Evolutionary conservation across 495 filamentous ascomycete species (phyloP), one percentile per base, ranked within the genome.

Genomic region (Venustampulla echinocandica): DNA sequence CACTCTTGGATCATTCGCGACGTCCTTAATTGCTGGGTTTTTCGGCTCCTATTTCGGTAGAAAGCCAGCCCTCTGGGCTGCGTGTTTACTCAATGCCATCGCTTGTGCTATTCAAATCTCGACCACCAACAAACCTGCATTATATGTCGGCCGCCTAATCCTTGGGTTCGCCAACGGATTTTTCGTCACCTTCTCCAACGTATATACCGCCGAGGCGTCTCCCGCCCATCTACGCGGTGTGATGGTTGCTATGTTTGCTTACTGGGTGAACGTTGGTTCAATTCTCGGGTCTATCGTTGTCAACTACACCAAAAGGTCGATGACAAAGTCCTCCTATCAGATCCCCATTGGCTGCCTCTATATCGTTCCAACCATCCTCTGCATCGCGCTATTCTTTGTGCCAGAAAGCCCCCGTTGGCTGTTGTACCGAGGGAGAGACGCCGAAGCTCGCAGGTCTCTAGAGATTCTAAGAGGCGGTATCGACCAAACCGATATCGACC

Each of bases 321-420:
- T 46, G 34, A 69, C 55, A 14, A 64, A 55, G 46, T 48, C 61
- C 2, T 66, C 65, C 1, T 79, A 77, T 53, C 61, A 71, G 22
- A 74, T 78, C 27, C 75, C 75, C 0, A 60, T 79, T 0, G 74
- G 66, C 6, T 57, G 74, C 3, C 63, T 78, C 39, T 80, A 71
- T 52, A 63, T 71, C 33, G 68, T 78, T 13, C 75, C 75, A 0
- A 53, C 60, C 3, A 54, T 77, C 36, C 41, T 78, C 36, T 61
- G 62, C 15, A 43, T 62, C 3, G 65, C 69, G 4, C 54, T 79
- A 9, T 30, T 77, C 35, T 70, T 78, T 55, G 63, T 79, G 4
- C 76, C 76, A 1, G 76, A 79, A 34, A 71, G 69, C 1, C 76
- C 76, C 15, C 68, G 75, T 13, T 79, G 63, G 40, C 58, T 67